Base-by-base conservation (phyloP, 2,329 filamentous ascomycete genomes). In the Penicillium sp. region DNA sequence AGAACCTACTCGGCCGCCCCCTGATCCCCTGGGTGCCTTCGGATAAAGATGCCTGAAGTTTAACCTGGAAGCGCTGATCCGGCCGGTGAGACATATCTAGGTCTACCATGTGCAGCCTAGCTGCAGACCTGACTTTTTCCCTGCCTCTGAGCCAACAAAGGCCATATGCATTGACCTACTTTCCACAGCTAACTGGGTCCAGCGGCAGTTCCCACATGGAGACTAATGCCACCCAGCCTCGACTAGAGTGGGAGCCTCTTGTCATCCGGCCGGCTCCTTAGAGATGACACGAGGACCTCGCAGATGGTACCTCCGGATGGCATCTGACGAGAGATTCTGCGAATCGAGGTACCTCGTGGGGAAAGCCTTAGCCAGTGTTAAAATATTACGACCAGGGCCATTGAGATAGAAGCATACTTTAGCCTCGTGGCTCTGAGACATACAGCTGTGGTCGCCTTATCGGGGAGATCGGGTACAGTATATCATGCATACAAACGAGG, bases 391-490 rank as follows among this genome's bases (percentile, higher is more conserved):
- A 40, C 9, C 9, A 13, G 13, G 33, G 4, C 27, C 13, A 52
- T 48, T 48, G 17, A 40, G 20, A 13, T 23, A 29, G 17, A 23
- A 7, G 8, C 7, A 24, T 42, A n/a, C 18, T 17, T 15, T 8
- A 24, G 18, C 23, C 3, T 48, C 29, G 37, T 15, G 32, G 13
- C 33, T 32, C 27, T 33, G 34, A 54, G 44, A 54, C 33, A 46
- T 27, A 12, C 27, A 37, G 27, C 18, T 21, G 8, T 21, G 40
- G 29, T 41, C 9, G 3, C 21, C 34, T 30, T 29, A 30, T 37
- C 30, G 23, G 30, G 29, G 7, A 36, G 7, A 37, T 29, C 12
- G n/a, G 23, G n/a, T 29, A 12, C 20, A 44, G 20, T 45, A 15
- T 26, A 5, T 20, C 18, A 29, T 42, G 42, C 15, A 13, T 29